Percentiles rank a stretch among this genome's conserved stretches.
phyloP scores from a whole-genome alignment of 2,329 filamentous ascomycete species.

The Fusarium subglutinans region DNA sequence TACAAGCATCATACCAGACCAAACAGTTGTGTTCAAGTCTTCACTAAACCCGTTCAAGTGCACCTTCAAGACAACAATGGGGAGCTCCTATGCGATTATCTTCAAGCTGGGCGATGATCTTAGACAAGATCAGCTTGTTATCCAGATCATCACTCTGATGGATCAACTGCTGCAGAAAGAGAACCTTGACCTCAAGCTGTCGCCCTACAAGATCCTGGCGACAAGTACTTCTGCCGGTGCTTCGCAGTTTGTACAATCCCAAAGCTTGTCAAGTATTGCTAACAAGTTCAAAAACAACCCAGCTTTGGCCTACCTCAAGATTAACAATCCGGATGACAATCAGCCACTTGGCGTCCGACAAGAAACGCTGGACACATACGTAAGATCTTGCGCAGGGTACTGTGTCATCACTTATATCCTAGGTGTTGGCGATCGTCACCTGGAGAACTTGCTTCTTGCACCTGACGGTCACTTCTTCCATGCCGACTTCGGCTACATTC shows the following conservation, averaged over 20 bases:
- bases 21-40: constrained; percentile 94
- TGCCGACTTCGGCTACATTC: constrained; percentile 97
- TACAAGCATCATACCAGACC: constrained; percentile 81
- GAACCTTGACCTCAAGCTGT: constrained; percentile 93
- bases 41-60: constrained; percentile 91
- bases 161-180: constrained; percentile 95
- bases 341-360: constrained; percentile 88
- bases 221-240: constrained; percentile 90
- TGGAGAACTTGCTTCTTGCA: constrained; percentile 92
- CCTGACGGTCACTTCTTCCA: constrained; percentile 97
- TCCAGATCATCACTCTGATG: constrained; percentile 97
- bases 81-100: constrained; percentile 86
- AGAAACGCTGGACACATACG: constrained; percentile 93
- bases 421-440: constrained; percentile 92
- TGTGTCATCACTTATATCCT: constrained; percentile 98
- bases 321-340: constrained; percentile 86
- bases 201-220: constrained; percentile 94
- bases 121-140: constrained; percentile 95
- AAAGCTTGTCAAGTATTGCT: constrained; percentile 82
- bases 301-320: constrained; percentile 83
- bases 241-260: constrained; percentile 91
- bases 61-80: constrained; percentile 83
- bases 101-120: constrained; percentile 98
- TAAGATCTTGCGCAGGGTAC: constrained; percentile 96
- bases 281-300: constrained; percentile 80